phyloP scores from a whole-genome alignment of 179 eudicot genomes.

The Gypsophila paniculata region DNA sequence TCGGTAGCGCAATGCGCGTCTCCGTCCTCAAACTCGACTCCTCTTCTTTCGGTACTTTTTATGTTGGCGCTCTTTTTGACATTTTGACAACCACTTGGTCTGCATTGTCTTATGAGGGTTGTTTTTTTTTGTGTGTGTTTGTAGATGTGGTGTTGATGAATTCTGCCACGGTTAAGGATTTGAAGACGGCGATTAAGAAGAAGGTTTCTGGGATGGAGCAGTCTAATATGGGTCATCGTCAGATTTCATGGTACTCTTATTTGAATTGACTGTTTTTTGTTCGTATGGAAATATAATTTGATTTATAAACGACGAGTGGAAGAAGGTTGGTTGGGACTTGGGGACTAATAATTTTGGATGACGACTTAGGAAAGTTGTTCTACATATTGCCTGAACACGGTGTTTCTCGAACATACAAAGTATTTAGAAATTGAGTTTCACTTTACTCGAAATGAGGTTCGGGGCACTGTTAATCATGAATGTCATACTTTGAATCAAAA shows the following conservation, averaged over 20 bases:
- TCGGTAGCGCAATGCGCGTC: slow-evolving; percentile 95
- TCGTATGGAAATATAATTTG: too few species aligned
- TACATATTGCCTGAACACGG: too few species aligned
- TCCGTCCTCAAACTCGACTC: slow-evolving; percentile 64
- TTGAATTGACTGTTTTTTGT: not conserved
- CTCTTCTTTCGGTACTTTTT: slow-evolving; percentile 56
- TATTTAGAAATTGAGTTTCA: too few species aligned
- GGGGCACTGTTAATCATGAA: too few species aligned
- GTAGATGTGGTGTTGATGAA: slow-evolving; percentile 78
- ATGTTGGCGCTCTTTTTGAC: slow-evolving; percentile 9
- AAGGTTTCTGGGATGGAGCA: slow-evolving; percentile 67
- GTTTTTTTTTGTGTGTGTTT: not conserved
- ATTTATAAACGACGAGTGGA: too few species aligned
- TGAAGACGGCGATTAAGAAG: slow-evolving; percentile 64
- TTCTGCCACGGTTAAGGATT: slow-evolving; percentile 70
- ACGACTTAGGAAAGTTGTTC: too few species aligned
- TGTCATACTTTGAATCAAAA: too few species aligned
- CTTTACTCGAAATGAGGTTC: too few species aligned
- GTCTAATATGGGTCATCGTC: slow-evolving; percentile 90
- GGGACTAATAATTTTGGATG: too few species aligned
- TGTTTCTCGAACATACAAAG: too few species aligned
- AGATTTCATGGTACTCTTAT: slow-evolving; percentile 66
- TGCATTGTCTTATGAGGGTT: slow-evolving; percentile 15
- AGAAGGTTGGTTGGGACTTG: too few species aligned
- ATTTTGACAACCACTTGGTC: slow-evolving; percentile 34